Conservation (phyloP, 2,329 filamentous ascomycete species). For the Tolypocladium guangdongense region DNA sequence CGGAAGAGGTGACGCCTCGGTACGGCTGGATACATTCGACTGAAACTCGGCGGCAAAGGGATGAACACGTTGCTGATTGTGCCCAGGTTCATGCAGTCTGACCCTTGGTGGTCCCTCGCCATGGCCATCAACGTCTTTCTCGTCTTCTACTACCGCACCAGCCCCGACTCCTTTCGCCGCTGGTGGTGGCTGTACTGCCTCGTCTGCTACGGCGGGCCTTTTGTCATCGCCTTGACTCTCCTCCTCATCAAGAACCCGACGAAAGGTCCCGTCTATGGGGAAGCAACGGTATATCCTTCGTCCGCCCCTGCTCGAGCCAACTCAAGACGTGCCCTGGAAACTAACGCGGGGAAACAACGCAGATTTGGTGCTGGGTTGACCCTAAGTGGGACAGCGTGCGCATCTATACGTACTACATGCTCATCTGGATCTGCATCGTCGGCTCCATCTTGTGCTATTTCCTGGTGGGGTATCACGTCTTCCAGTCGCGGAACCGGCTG, state of each 20-base stretch:
- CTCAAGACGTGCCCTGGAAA: background rate
- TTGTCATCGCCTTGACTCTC: conserved; percentile 54
- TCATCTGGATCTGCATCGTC: conserved; percentile 49
- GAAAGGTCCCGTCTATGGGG: conserved; percentile 37
- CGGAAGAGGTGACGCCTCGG: background rate
- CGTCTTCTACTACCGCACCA: conserved; percentile 50
- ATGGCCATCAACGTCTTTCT: conserved; percentile 78
- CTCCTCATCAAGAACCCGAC: conserved; percentile 39
- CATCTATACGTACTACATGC: conserved; percentile 51
- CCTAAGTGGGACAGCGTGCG: conserved; percentile 42
- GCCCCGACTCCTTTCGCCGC: conserved; percentile 56
- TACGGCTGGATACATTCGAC: background rate
- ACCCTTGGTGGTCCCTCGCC: conserved; percentile 66
- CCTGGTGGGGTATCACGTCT: conserved; percentile 48
- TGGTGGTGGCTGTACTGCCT: conserved; percentile 62
- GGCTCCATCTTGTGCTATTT: conserved; percentile 44
- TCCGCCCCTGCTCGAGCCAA: background rate
- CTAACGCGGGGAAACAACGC: background rate
- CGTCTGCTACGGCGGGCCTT: conserved; percentile 61
- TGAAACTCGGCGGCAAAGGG: background rate
- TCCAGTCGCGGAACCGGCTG: conserved; percentile 44
- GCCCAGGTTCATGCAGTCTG: conserved; percentile 63
- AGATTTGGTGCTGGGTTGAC: conserved; percentile 55
- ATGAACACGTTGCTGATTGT: conserved; percentile 32
- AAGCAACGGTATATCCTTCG: conserved; percentile 37